Conservation (phyloP, 2,329 filamentous ascomycete genomes). For the Talaromyces islandicus region DNA sequence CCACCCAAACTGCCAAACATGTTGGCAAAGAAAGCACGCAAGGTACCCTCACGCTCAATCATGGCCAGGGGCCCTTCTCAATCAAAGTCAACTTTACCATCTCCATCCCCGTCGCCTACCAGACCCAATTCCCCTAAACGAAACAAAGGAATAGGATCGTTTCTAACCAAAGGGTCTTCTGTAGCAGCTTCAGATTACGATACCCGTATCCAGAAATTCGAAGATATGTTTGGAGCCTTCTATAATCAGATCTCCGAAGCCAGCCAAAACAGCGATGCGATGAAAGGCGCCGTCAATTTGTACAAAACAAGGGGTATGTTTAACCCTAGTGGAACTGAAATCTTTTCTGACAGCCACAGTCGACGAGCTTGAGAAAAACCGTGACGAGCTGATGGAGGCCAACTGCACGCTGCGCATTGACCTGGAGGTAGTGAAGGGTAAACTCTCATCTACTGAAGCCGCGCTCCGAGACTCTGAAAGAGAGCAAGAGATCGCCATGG, state of each 20-base stretch:
- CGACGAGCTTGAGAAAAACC: slow-evolving; percentile 51
- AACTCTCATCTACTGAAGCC: slow-evolving; percentile 43
- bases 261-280: slow-evolving; percentile 59
- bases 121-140: slow-evolving; percentile 23
- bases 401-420: slow-evolving; percentile 60
- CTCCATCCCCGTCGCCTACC: slow-evolving; percentile 30
- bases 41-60: slow-evolving; percentile 13
- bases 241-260: slow-evolving; percentile 67
- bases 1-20: neutral
- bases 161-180: slow-evolving; percentile 71
- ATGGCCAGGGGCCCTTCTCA: slow-evolving; percentile 23
- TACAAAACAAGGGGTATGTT: slow-evolving; percentile 66
- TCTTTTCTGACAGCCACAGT: slow-evolving; percentile 33
- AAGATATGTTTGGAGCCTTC: slow-evolving; percentile 65
- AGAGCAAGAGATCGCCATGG: slow-evolving; percentile 46
- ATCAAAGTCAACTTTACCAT: slow-evolving; percentile 33
- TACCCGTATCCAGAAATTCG: slow-evolving; percentile 68
- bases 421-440: slow-evolving; percentile 56
- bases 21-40: slow-evolving; percentile 9
- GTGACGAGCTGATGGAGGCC: slow-evolving; percentile 43
- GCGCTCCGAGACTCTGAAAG: slow-evolving; percentile 49
- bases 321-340: neutral
- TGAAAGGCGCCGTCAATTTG: slow-evolving; percentile 68
- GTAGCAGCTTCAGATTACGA: slow-evolving; percentile 74
- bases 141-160: slow-evolving; percentile 41